Percentiles rank a stretch among this genome's conserved stretches.
phyloP scores from a whole-genome alignment of 495 filamentous ascomycete genomes.

The Talaromyces liani region DNA sequence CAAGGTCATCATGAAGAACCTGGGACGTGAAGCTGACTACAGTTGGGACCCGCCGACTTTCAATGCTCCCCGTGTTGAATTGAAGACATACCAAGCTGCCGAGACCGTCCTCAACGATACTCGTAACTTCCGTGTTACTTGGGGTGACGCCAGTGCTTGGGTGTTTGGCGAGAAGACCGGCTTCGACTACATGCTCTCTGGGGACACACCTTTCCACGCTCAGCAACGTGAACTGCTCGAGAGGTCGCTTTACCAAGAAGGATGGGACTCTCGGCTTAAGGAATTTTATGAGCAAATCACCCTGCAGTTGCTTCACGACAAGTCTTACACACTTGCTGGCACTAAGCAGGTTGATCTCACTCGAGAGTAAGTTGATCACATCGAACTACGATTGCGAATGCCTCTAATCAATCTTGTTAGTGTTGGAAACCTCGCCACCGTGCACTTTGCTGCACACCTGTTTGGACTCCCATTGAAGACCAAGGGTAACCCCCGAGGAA shows the following conservation, averaged over 20 bases:
- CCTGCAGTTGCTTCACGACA: slow-evolving; percentile 53
- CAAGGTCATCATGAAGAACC: slow-evolving; percentile 59
- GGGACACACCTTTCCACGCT: slow-evolving; percentile 35
- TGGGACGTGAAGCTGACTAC: slow-evolving; percentile 66
- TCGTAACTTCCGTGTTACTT: slow-evolving; percentile 56
- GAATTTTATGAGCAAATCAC: slow-evolving; percentile 56
- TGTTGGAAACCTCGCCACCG: slow-evolving; percentile 64
- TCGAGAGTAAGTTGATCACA: slow-evolving; percentile 44
- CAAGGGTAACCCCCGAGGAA: slow-evolving; percentile 55
- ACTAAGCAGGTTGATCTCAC: slow-evolving; percentile 69
- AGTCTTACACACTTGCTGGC: slow-evolving; percentile 50
- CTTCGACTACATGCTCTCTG: slow-evolving; percentile 48
- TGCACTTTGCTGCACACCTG: slow-evolving; percentile 63
- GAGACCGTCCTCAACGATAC: slow-evolving; percentile 55
- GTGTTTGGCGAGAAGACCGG: slow-evolving; percentile 47
- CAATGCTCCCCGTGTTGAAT: slow-evolving; percentile 41
- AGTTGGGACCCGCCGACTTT: slow-evolving; percentile 57
- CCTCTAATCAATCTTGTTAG: slow-evolving; percentile 13
- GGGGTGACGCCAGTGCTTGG: slow-evolving; percentile 48
- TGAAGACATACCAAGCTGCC: slow-evolving; percentile 54
- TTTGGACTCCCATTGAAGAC: slow-evolving; percentile 72
- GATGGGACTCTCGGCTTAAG: slow-evolving; percentile 45
- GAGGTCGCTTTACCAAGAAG: slow-evolving; percentile 36
- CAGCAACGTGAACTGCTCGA: slow-evolving; percentile 37
- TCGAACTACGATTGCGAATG: neutral